A percentile compares a stretch with the other conserved stretches of the same genome.
Evolutionary conservation across 2,329 filamentous ascomycete genomes (phyloP).

Genomic region (Ascocoryne sarcoides): DNA sequence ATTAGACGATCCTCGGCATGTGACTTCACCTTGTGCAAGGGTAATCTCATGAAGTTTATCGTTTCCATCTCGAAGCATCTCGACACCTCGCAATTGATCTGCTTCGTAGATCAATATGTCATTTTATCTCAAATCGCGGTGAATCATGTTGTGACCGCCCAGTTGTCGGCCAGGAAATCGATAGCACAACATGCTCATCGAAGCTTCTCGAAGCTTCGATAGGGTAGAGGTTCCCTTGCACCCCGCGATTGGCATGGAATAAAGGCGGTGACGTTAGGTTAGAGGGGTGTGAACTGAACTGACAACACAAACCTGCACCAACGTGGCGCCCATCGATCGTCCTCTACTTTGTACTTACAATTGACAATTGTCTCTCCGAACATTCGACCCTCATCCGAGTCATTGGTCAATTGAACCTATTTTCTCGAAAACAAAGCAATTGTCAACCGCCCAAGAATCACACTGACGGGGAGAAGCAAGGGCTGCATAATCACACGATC

Average conservation of each 20-base stretch:
- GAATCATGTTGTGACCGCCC: too few species aligned
- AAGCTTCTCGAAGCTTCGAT: background rate
- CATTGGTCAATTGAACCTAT: constrained; percentile 16
- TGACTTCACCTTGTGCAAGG: too few species aligned
- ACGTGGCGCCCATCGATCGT: background rate
- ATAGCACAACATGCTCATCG: too few species aligned
- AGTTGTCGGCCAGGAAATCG: too few species aligned
- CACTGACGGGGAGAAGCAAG: constrained; percentile 4
- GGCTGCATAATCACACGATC: constrained; percentile 13
- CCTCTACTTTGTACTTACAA: background rate
- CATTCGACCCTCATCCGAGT: constrained; percentile 1
- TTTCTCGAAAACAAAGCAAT: too few species aligned
- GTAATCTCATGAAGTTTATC: too few species aligned
- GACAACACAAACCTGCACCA: background rate
- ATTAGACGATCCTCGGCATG: too few species aligned
- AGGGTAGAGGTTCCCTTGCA: too few species aligned
- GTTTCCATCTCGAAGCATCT: too few species aligned
- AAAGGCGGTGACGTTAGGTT: background rate
- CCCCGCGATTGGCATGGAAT: background rate
- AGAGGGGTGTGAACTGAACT: background rate
- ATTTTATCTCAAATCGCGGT: too few species aligned
- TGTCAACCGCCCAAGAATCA: constrained; percentile 2
- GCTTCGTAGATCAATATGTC: too few species aligned
- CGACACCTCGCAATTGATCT: too few species aligned
- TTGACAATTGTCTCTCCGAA: background rate